These are phyloP conservation scores for Ochromonas danica DNA, from an alignment of 108 stramenopile species.

Conservation along the genomic window DNA sequence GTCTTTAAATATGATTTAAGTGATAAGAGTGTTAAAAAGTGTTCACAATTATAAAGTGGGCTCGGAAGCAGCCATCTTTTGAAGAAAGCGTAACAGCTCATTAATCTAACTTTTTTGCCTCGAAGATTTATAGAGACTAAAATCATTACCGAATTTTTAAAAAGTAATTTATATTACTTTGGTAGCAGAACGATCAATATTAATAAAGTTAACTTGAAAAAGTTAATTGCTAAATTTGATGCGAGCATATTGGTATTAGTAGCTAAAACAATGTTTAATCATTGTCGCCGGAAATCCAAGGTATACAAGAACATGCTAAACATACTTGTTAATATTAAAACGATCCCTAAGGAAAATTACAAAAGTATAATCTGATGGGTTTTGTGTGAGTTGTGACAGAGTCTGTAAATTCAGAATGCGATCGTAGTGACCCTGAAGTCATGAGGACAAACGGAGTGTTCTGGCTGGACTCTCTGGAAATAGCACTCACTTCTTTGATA, in stretches of 20 bases:
- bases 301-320: background rate
- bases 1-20: slow-evolving; percentile 29
- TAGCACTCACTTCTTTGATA: slow-evolving; percentile 26
- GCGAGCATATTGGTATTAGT: slow-evolving; percentile 28
- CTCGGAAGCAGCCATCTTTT: slow-evolving; percentile 57
- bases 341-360: slow-evolving; percentile 30
- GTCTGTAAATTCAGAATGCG: slow-evolving; percentile 3
- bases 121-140: slow-evolving; percentile 28
- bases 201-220: slow-evolving; percentile 29
- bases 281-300: slow-evolving; percentile 32
- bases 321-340: slow-evolving; percentile 13
- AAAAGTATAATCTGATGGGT: slow-evolving; percentile 34
- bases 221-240: slow-evolving; percentile 11
- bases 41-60: slow-evolving; percentile 46
- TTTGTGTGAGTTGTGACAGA: slow-evolving; percentile 4
- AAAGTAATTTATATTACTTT: slow-evolving; percentile 8
- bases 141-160: slow-evolving; percentile 23
- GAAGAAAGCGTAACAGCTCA: slow-evolving; percentile 56
- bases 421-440: background rate
- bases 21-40: slow-evolving; percentile 29
- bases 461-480: slow-evolving; percentile 10
- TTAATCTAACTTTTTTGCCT: slow-evolving; percentile 36
- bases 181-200: slow-evolving; percentile 30
- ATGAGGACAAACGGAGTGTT: slow-evolving; percentile 15
- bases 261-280: slow-evolving; percentile 32